Base-by-base conservation (phyloP, 192 early-diverging fungal species). In the Fimicolochytrium jonesii region DNA sequence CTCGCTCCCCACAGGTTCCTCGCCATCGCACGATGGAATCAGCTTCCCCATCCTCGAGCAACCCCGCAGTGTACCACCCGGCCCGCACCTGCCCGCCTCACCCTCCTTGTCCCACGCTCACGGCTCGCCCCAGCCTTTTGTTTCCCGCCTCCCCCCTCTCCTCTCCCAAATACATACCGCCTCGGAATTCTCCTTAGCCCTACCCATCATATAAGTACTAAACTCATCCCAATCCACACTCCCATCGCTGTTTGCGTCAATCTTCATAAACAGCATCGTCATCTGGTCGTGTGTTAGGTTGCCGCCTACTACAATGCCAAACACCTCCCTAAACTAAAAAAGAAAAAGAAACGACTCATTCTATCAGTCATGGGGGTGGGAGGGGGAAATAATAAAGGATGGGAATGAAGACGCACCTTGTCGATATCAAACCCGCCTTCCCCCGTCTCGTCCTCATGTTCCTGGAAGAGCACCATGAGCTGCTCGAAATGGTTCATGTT, bases 241-340 rank as follows among this genome's bases (percentile, higher is more conserved):
- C 1, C 84, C 84, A 56, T 86, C 84, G 26, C 79, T 80, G 56
- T 86, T 86, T 3, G 84, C 84, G 49, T 86, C 84, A 49, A 86
- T 86, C 60, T 86, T 86, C 84, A 86, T 86, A 58, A 86, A 86
- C n/a, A 86, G 70, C 77, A 73, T 70, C 29, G 84, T 86, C 82
- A 86, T 85, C 64, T 86, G 84, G 54, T 86, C 84, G 45, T 73
- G 59, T 13, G 72, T 76, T 11, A 86, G 64, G 41, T 73, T 74
- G 13, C 80, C 84, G 5, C 82, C 82, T 2, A 86, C 56, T 13
- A 86, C 74, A 25, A 78, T 70, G 26, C 80, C 77, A 68, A 86
- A 86, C 9, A 86, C 84, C 70, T 84, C 79, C 15, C 81, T 75
- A 70, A 86, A 86, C 84, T 85, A 41, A 11, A 22, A 0, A 34